phyloP scores from a whole-genome alignment of 2,329 filamentous ascomycete genomes.

The Neodidymelliopsis sp. region DNA sequence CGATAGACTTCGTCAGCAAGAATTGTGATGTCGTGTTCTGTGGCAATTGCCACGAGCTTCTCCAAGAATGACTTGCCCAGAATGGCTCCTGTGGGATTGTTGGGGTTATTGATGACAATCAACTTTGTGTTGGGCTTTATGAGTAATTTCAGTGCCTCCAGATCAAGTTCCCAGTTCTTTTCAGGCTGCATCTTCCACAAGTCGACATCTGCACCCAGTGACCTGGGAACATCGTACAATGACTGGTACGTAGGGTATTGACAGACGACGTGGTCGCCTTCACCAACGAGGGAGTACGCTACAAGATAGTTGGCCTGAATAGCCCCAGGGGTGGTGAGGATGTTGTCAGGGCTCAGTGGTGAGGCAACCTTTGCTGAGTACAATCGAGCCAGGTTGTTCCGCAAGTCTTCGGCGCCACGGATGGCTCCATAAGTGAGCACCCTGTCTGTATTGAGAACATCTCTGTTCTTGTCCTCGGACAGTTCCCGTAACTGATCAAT shows the following conservation, averaged over 20 bases:
- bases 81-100: conserved; percentile 80
- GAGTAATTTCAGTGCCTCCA: conserved; percentile 69
- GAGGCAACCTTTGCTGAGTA: conserved; percentile 65
- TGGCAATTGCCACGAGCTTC: conserved; percentile 69
- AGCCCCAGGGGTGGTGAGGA: conserved; percentile 80
- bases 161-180: conserved; percentile 71
- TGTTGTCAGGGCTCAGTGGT: conserved; percentile 64
- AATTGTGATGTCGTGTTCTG: conserved; percentile 68
- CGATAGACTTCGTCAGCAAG: conserved; percentile 84
- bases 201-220: conserved; percentile 77
- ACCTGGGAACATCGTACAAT: conserved; percentile 76
- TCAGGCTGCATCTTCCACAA: conserved; percentile 74
- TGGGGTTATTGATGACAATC: conserved; percentile 76
- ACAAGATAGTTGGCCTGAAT: conserved; percentile 86
- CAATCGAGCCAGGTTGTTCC: conserved; percentile 69
- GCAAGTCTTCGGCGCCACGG: conserved; percentile 69
- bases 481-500: conserved; percentile 70
- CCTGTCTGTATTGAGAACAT: conserved; percentile 60
- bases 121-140: conserved; percentile 76
- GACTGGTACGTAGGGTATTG: conserved; percentile 87
- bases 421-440: conserved; percentile 78
- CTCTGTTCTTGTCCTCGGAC: conserved; percentile 62
- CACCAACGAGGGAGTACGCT: conserved; percentile 74
- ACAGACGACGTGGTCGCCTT: conserved; percentile 83
- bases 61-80: conserved; percentile 69